These are phyloP conservation scores for Furcasterigmium furcatum DNA, from an alignment of 2,329 filamentous ascomycete genomes.

Conservation along the genomic window DNA sequence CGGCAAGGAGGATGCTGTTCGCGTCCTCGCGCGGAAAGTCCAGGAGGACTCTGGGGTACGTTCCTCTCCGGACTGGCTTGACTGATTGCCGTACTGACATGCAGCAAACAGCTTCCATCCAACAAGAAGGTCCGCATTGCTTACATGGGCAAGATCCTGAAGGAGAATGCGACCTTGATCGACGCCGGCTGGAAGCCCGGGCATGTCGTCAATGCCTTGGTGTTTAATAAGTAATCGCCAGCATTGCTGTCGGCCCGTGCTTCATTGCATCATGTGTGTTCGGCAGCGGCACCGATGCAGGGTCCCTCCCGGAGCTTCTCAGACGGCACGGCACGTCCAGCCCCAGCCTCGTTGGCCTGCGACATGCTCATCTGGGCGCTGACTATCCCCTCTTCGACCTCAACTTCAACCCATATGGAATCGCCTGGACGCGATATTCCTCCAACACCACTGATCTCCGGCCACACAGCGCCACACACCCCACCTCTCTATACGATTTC, in stretches of 20 bases:
- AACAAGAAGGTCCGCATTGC: slow-evolving; percentile 65
- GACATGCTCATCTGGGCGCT: too few relatives aligned
- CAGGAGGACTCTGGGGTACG: slow-evolving; percentile 62
- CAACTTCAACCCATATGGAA: too few relatives aligned
- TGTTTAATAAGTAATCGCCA: slow-evolving; percentile 56
- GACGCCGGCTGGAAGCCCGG: slow-evolving; percentile 74
- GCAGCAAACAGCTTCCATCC: slow-evolving; percentile 46
- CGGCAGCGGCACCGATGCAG: too few relatives aligned
- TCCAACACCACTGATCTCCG: too few relatives aligned
- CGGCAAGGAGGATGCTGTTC: slow-evolving; percentile 60
- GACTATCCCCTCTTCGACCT: too few relatives aligned
- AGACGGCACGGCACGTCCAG: too few relatives aligned
- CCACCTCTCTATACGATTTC: not conserved
- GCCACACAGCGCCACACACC: too few relatives aligned
- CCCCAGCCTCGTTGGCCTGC: too few relatives aligned
- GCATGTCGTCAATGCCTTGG: slow-evolving; percentile 74
- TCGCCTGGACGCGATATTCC: too few relatives aligned
- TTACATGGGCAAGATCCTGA: slow-evolving; percentile 78
- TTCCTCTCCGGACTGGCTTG: slow-evolving; percentile 11
- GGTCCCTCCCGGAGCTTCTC: too few relatives aligned
- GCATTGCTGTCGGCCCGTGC: slow-evolving; percentile 8
- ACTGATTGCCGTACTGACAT: not conserved
- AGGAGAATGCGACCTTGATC: slow-evolving; percentile 61
- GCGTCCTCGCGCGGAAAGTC: slow-evolving; percentile 59
- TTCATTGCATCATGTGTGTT: too few relatives aligned